Evolutionary conservation across 495 filamentous ascomycete genomes (phyloP), one percentile per base, ranked within the genome.

Genomic region (Aspergillus bertholletiae): DNA sequence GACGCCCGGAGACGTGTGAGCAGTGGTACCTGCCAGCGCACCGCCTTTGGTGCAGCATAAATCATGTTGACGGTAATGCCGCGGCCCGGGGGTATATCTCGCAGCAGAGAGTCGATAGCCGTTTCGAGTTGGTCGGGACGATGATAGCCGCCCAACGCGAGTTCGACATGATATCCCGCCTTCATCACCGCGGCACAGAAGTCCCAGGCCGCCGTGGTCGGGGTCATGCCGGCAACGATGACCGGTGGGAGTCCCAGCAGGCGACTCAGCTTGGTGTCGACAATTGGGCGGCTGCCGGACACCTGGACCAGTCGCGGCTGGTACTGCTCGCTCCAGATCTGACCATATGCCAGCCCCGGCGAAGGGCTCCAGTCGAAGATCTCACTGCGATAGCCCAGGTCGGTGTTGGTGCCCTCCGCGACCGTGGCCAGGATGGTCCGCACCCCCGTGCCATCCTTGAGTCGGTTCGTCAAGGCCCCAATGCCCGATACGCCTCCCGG

Each of bases 171-270:
- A 52, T 73, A 76, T 2, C 73, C 73, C 17, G 72, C 69, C 48
- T 69, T 70, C 58, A 72, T 73, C 8, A 69, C 59, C 21, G 70
- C 63, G 0, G 69, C 56, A 1, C 72, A 69, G 43, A 76, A 74
- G 41, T 76, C 73, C 40, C 60, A 65, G 40, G 69, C 58, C 13
- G 60, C 60, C 0, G 73, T 76, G 1, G 70, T 74, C n/a, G 73
- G 73, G 5, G 73, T 76, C 73, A 76, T 76, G 5, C 73, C 73
- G 27, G 71, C 72, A 15, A 74, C 73, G 49, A 76, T 70, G 1
- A 76, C 24, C 7, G 73, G 73, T 15, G 73, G 72, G 3, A 66
- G 47, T 17, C 69, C 64, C 11, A 76, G 39, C 7, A 76, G 51
- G 15, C 61, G 56, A 35, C 59, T 74, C 32, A 76, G 55, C 21